A percentile compares a stretch with the other conserved stretches of the same genome.
phyloP scores from a whole-genome alignment of 768 basidiomycete genomes.

The Filobasidium wieringae region DNA sequence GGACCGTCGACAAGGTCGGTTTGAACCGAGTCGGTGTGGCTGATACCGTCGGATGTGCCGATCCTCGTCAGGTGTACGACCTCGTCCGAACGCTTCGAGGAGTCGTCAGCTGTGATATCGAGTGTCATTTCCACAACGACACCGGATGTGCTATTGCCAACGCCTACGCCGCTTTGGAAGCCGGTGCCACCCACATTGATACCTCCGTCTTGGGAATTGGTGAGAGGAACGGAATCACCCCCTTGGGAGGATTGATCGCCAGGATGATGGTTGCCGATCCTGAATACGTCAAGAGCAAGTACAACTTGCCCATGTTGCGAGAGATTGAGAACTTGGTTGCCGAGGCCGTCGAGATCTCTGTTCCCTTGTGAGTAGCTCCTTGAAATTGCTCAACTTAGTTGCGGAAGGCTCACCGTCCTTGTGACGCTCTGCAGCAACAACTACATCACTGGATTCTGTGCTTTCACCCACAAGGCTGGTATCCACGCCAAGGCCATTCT shows the following conservation, averaged over 20 bases:
- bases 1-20: constrained; percentile 98
- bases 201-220: constrained; percentile 81
- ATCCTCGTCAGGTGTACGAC: constrained; percentile 96
- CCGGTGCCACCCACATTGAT: constrained; percentile 97
- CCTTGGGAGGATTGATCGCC: constrained; percentile 90
- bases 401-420: neutral
- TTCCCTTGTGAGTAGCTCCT: constrained; percentile 54
- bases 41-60: constrained; percentile 97
- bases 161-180: constrained; percentile 94
- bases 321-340: constrained; percentile 98
- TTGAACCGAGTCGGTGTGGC: constrained; percentile 98
- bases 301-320: constrained; percentile 91
- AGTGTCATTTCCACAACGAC: constrained; percentile 96
- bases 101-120: constrained; percentile 94
- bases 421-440: constrained; percentile 32
- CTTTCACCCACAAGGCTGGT: constrained; percentile 99
- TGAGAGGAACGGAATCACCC: constrained; percentile 97
- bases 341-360: constrained; percentile 93
- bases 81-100: constrained; percentile 90
- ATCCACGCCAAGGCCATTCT: constrained; percentile 99
- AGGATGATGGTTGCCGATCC: constrained; percentile 91
- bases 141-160: constrained; percentile 86
- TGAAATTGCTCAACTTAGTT: neutral
- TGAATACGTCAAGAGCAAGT: constrained; percentile 99
- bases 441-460: constrained; percentile 82